Conservation (phyloP, 2,329 filamentous ascomycete species). For the Fusarium brachygibbosum region DNA sequence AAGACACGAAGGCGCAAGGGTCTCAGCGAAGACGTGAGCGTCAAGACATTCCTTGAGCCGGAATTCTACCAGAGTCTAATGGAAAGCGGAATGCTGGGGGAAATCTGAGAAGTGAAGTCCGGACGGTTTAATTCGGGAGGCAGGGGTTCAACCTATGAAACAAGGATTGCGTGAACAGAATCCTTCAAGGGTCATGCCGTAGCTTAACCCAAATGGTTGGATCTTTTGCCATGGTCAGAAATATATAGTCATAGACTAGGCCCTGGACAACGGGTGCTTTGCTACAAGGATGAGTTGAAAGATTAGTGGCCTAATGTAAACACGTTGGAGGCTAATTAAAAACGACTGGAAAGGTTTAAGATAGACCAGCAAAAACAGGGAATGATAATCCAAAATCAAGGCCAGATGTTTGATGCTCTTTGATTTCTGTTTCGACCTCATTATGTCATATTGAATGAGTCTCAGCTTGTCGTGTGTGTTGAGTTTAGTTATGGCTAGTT, state of each 20-base stretch:
- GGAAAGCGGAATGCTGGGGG: constrained; percentile 87
- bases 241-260: constrained; percentile 27
- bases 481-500: constrained; percentile 9
- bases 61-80: constrained; percentile 91
- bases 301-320: constrained; percentile 21
- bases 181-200: constrained; percentile 23
- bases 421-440: constrained; percentile 11
- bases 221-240: constrained; percentile 33
- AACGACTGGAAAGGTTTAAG: constrained; percentile 24
- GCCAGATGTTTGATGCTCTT: constrained; percentile 17
- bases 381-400: constrained; percentile 33
- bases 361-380: constrained; percentile 32
- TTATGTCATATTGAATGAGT: constrained; percentile 15
- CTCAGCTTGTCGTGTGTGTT: neutral
- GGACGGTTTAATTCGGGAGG: constrained; percentile 13
- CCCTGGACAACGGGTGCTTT: constrained; percentile 37
- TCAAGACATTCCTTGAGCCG: constrained; percentile 95
- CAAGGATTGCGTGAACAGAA: constrained; percentile 28
- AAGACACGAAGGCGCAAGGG: constrained; percentile 96
- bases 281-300: constrained; percentile 34
- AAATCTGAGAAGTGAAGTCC: constrained; percentile 48
- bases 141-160: constrained; percentile 10
- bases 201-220: constrained; percentile 27
- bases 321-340: constrained; percentile 12
- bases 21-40: constrained; percentile 92